Evolutionary conservation across 1,284 basidiomycete genomes (phyloP).

Genomic region (Ustilago tritici): DNA sequence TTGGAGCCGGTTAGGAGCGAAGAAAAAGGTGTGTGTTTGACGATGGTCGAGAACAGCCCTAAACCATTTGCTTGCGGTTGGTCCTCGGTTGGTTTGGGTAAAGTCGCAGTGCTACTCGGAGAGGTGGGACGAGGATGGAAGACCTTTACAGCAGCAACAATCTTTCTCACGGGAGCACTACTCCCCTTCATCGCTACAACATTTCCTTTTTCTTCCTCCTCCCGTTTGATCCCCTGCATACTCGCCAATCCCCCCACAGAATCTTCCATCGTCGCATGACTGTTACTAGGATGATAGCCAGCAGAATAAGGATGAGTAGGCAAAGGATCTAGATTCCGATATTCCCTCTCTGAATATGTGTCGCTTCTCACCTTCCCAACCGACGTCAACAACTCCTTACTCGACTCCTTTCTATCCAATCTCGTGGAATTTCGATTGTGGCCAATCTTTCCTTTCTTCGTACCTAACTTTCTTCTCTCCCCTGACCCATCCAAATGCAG

Average conservation of each 20-base stretch:
- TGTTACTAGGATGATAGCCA: neutral
- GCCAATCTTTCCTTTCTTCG: neutral
- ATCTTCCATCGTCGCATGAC: neutral
- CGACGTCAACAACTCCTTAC: neutral
- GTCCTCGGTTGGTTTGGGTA: no score
- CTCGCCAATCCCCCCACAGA: neutral
- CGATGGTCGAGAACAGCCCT: no score
- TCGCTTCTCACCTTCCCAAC: constrained; percentile 16
- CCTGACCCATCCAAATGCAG: neutral
- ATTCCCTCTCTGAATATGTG: neutral
- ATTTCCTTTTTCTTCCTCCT: neutral
- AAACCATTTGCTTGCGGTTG: no score
- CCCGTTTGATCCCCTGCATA: constrained; percentile 1
- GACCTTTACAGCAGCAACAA: neutral
- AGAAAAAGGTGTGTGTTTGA: no score
- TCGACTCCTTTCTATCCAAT: constrained; percentile 10
- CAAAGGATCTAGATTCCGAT: neutral
- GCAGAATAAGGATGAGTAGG: neutral
- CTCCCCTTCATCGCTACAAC: neutral
- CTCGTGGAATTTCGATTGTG: neutral
- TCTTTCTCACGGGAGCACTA: neutral
- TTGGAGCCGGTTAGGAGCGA: no score
- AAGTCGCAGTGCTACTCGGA: neutral
- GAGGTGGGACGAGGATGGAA: neutral
- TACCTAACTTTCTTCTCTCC: neutral